Evolutionary conservation across 2,329 filamentous ascomycete genomes (phyloP).

Genomic region (Fusarium duplospermum): DNA sequence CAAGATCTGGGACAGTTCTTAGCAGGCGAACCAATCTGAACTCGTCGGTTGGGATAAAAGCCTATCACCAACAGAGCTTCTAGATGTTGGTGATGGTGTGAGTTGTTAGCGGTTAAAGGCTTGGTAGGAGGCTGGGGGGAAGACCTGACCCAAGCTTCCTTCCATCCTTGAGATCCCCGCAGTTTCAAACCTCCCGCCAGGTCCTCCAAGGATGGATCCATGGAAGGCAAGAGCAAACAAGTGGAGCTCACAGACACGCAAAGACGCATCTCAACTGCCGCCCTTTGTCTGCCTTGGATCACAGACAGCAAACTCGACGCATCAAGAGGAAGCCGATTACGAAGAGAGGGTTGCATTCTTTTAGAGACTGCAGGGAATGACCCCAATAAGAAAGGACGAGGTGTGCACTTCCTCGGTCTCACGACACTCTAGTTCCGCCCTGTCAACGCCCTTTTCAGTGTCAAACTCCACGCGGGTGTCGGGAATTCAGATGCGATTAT

Average conservation of each 20-base stretch:
- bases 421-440: neutral
- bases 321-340: neutral
- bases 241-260: neutral
- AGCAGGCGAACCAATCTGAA: neutral
- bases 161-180: conserved; percentile 9
- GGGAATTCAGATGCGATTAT: conserved; percentile 33
- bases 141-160: neutral
- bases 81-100: neutral
- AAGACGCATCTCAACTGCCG: neutral
- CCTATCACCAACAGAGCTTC: neutral
- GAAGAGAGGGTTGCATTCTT: neutral
- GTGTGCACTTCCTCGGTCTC: neutral
- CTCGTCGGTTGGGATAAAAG: neutral
- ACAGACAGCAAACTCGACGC: conserved; percentile 4
- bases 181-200: conserved; percentile 7
- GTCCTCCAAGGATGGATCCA: neutral
- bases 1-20: neutral
- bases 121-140: neutral
- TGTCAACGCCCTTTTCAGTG: conserved; percentile 30
- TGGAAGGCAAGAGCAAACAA: conserved; percentile 2
- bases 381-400: neutral
- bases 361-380: neutral
- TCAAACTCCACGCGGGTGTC: conserved; percentile 18
- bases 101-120: neutral
- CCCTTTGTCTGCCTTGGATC: conserved; percentile 15